Evolutionary conservation across 108 stramenopile genomes (phyloP).

Genomic region (Conticribra weissflogii): DNA sequence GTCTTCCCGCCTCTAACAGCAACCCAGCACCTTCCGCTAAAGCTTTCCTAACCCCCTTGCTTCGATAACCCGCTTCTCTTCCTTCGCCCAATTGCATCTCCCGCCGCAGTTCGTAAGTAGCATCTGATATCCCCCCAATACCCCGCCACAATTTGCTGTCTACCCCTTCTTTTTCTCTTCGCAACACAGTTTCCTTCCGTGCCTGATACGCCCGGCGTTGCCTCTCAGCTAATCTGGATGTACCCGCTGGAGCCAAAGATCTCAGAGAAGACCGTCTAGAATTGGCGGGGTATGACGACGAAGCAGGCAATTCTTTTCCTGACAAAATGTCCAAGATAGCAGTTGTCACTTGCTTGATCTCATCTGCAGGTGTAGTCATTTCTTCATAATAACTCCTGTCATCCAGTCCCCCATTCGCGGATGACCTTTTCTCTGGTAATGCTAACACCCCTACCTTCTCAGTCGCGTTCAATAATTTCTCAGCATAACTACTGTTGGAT

Average conservation of each 20-base stretch:
- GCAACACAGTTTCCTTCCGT: conserved; percentile 58
- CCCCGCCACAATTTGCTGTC: conserved; percentile 52
- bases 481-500: conserved; percentile 50
- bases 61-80: conserved; percentile 76
- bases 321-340: conserved; percentile 70
- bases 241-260: conserved; percentile 66
- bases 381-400: conserved; percentile 47
- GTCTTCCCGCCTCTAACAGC: conserved; percentile 41
- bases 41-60: conserved; percentile 58
- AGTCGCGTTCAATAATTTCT: conserved; percentile 36
- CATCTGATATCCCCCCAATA: conserved; percentile 64
- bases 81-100: conserved; percentile 70
- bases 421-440: conserved; percentile 31
- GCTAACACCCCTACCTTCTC: conserved; percentile 32
- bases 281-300: conserved; percentile 17
- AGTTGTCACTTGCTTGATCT: conserved; percentile 70
- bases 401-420: conserved; percentile 20
- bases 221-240: conserved; percentile 47
- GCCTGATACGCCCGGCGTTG: conserved; percentile 70
- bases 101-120: conserved; percentile 70
- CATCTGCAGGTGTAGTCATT: conserved; percentile 73
- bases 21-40: conserved; percentile 55
- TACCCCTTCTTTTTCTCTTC: conserved; percentile 62
- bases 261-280: conserved; percentile 34
- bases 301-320: conserved; percentile 26